Base-by-base conservation (phyloP, 352 stramenopile genomes). In the Globisporangium alternatum region DNA sequence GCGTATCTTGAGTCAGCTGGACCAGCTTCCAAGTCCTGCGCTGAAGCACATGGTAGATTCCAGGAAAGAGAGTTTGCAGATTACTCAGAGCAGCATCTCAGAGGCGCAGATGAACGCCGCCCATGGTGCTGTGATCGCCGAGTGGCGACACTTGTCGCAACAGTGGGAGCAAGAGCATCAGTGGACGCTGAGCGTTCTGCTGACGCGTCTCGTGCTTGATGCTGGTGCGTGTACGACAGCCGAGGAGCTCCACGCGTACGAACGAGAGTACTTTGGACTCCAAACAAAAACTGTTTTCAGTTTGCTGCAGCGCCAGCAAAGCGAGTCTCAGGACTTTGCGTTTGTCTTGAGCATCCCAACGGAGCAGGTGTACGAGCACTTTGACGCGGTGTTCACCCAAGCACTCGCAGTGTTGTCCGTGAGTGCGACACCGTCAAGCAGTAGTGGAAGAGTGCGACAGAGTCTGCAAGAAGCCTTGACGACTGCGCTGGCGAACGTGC, bases 221-320 rank as follows among this genome's bases (percentile, higher is more conserved):
- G 33, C 25, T 13, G 56, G 15, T 1, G 2, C 5, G n/a, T n/a
- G 22, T 19, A 70, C 41, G 55, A 79, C 49, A 51, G 81, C 31
- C 5, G 53, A 44, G 13, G 35, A 70, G 51, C 51, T 69, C 10
- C 25, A 31, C 0, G 13, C 7, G 10, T 43, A 57, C 49, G 54
- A 74, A 31, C 37, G 51, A 19, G 37, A 48, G 39, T 62, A 66
- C 45, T 90, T 93, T 66, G 84, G 80, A 8, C 68, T 89, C 21
- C 72, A 72, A 15, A 65, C 80, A 13, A 90, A 90, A 39, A 78
- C 80, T 7, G 65, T 88, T 30, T 80, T 75, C 64, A 61, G 60
- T 39, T 63, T 74, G 69, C 30, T 61, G 13, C 28, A 77, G 55
- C 31, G 48, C 55, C 25, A 47, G 19, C 43, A 48, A 47, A 30